Evolutionary conservation across 768 basidiomycete genomes (phyloP).

Genomic region (Tulasnella sp.): DNA sequence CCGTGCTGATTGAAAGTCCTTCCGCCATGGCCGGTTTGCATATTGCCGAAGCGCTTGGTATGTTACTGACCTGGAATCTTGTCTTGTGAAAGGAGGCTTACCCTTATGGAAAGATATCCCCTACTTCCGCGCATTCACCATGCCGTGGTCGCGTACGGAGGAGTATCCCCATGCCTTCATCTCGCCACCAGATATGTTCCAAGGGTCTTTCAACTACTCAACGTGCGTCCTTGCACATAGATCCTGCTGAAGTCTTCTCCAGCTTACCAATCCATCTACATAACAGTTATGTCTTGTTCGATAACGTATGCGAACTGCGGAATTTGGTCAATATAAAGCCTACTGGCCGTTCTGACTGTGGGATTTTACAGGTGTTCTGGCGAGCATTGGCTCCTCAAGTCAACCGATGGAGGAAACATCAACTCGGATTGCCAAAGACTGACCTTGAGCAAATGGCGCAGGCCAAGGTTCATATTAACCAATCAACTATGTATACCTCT

Average conservation of each 20-base stretch:
- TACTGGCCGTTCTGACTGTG: no score
- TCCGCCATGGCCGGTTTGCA: slow-evolving; percentile 63
- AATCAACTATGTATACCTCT: neutral
- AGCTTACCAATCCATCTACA: neutral
- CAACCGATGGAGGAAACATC: slow-evolving; percentile 50
- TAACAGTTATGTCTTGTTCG: slow-evolving; percentile 46
- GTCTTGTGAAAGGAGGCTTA: neutral
- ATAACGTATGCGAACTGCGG: slow-evolving; percentile 25
- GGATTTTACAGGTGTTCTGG: slow-evolving; percentile 51
- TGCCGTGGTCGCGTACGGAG: slow-evolving; percentile 40
- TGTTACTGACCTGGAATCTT: slow-evolving; percentile 20
- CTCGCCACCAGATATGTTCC: slow-evolving; percentile 49
- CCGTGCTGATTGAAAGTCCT: slow-evolving; percentile 52
- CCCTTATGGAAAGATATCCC: slow-evolving; percentile 37
- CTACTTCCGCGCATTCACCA: slow-evolving; percentile 53
- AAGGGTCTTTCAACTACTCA: slow-evolving; percentile 40
- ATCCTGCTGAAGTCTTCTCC: neutral
- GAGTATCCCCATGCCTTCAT: slow-evolving; percentile 58
- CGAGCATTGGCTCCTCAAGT: slow-evolving; percentile 52
- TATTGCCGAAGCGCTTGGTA: slow-evolving; percentile 54
- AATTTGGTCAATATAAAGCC: no score
- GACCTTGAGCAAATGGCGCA: slow-evolving; percentile 50
- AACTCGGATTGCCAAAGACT: slow-evolving; percentile 38
- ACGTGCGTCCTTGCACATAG: slow-evolving; percentile 12
- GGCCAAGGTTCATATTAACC: slow-evolving; percentile 31